Percentiles rank a stretch among this genome's conserved stretches.
Evolutionary conservation across 306 rosid species (phyloP).

Genomic region (Cyamopsis tetragonoloba): DNA sequence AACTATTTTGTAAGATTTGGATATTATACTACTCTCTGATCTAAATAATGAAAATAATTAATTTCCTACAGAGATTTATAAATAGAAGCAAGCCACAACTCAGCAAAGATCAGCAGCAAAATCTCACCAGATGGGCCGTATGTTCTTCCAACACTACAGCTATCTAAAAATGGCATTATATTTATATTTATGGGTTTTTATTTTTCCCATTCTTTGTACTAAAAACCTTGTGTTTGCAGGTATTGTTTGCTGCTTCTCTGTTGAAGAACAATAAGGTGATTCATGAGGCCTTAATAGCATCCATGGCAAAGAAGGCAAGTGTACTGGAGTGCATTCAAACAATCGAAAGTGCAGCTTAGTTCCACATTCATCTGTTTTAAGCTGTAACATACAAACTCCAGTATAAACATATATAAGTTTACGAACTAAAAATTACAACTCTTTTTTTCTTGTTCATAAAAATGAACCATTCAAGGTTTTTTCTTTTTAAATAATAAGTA

Average conservation of each 20-base stretch:
- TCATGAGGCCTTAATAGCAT: slow-evolving; percentile 64
- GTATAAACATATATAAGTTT: slow-evolving; percentile 11
- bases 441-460: slow-evolving; percentile 4
- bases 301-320: slow-evolving; percentile 66
- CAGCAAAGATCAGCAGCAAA: slow-evolving; percentile 92
- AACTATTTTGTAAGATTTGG: neutral
- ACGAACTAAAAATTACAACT: neutral
- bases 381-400: neutral
- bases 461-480: neutral
- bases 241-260: slow-evolving; percentile 75
- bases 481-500: too few species aligned
- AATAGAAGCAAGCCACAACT: slow-evolving; percentile 88
- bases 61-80: slow-evolving; percentile 57
- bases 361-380: neutral
- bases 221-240: slow-evolving; percentile 42
- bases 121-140: slow-evolving; percentile 99
- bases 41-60: neutral
- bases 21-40: neutral
- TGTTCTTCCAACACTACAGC: slow-evolving; percentile 27
- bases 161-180: neutral
- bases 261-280: slow-evolving; percentile 64
- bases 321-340: slow-evolving; percentile 79
- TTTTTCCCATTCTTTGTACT: too few species aligned
- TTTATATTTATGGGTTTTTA: too few species aligned
- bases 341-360: slow-evolving; percentile 62